Evolutionary conservation across 2,329 filamentous ascomycete species (phyloP).

Genomic region (Xenoacremonium recifei): DNA sequence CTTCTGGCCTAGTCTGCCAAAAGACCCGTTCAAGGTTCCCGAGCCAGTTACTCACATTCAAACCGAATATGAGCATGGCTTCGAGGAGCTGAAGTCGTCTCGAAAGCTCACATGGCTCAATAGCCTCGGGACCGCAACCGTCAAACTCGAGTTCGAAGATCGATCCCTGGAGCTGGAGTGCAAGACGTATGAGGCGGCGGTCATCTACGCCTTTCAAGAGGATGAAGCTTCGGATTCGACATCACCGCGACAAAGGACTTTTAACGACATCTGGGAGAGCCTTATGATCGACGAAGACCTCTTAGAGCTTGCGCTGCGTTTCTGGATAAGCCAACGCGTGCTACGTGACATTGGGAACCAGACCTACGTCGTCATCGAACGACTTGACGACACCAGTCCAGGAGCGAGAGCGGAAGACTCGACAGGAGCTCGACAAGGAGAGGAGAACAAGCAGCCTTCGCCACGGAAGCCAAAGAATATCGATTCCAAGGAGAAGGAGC

Average conservation of each 20-base stretch:
- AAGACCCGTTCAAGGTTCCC: conserved; percentile 67
- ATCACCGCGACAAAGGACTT: conserved; percentile 40
- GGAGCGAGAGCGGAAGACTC: conserved; percentile 31
- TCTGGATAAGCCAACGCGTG: conserved; percentile 70
- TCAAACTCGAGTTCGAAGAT: conserved; percentile 82
- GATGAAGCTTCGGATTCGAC: conserved; percentile 34
- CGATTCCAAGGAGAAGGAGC: conserved; percentile 62
- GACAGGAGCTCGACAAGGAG: conserved; percentile 17
- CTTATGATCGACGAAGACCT: conserved; percentile 75
- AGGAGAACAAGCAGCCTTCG: conserved; percentile 33
- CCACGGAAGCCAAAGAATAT: conserved; percentile 54
- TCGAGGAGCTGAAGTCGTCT: conserved; percentile 76
- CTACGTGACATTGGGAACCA: conserved; percentile 55
- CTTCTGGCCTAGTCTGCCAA: conserved; percentile 85
- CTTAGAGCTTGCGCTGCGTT: conserved; percentile 63
- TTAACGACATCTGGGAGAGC: conserved; percentile 53
- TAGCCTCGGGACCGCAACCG: conserved; percentile 73
- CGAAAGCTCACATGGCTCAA: conserved; percentile 89
- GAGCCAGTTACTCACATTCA: conserved; percentile 59
- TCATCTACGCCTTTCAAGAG: conserved; percentile 78
- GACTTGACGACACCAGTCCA: conserved; percentile 42
- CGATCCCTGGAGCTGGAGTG: conserved; percentile 71
- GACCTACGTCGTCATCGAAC: conserved; percentile 68
- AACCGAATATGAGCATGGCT: conserved; percentile 69
- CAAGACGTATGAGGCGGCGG: conserved; percentile 80